Conservation (phyloP, 2,329 filamentous ascomycete species). For the Trichoderma simmonsii region DNA sequence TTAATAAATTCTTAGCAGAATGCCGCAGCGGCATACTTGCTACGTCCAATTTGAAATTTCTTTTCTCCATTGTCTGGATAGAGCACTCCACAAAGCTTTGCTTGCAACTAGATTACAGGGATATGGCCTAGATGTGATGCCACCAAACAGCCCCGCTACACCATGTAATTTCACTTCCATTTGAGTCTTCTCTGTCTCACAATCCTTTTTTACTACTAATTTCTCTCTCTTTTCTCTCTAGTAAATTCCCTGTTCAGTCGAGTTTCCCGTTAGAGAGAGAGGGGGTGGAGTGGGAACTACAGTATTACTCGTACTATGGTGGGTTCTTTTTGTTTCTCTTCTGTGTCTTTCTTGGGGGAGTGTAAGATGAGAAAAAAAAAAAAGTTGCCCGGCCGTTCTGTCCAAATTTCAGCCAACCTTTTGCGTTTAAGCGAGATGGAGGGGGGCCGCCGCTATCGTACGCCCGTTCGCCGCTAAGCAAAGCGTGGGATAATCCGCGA, state of each 20-base stretch:
- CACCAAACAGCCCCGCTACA: not conserved
- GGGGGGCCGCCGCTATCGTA: not conserved
- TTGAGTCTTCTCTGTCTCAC: not conserved
- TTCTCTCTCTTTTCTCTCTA: not conserved
- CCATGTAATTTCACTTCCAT: not conserved
- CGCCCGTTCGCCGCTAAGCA: not conserved
- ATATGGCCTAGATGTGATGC: not conserved
- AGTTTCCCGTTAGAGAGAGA: not conserved
- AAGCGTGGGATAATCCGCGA: not conserved
- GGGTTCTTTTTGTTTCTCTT: not conserved
- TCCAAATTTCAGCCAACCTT: not conserved
- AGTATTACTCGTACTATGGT: not conserved
- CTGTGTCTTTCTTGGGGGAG: not conserved
- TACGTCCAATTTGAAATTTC: not conserved
- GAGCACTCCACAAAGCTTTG: not conserved
- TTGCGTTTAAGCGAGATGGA: slow-evolving; percentile 9
- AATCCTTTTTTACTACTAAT: not conserved
- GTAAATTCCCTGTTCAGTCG: not conserved
- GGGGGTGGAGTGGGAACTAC: not conserved
- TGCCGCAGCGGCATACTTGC: not conserved
- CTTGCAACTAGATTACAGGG: not conserved
- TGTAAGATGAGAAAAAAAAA: not conserved
- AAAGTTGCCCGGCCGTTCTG: not conserved
- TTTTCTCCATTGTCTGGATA: not conserved
- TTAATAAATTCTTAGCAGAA: not conserved